These are phyloP conservation scores for Trametes maxima DNA, from an alignment of 768 basidiomycete genomes.

Conservation along the genomic window DNA sequence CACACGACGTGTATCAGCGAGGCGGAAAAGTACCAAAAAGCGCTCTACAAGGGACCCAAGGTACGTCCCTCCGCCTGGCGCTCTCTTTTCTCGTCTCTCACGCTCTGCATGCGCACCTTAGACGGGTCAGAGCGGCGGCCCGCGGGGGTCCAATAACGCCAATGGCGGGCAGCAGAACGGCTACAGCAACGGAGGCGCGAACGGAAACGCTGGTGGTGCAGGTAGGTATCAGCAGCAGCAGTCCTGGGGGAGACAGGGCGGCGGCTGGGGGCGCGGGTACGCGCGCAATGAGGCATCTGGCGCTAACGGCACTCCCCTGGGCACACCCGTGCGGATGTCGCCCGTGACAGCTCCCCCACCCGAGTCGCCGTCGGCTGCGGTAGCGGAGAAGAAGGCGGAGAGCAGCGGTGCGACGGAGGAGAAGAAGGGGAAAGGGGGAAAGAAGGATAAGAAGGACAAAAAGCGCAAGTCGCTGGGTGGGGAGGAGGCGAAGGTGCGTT, in stretches of 20 bases:
- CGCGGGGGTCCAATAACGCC: constrained; percentile 5
- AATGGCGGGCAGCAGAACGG: constrained; percentile 12
- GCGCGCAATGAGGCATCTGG: constrained; percentile 46
- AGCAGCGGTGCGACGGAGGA: neutral
- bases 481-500: constrained; percentile 23
- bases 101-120: neutral
- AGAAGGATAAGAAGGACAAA: constrained; percentile 33
- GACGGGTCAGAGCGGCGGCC: constrained; percentile 1
- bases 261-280: constrained; percentile 22
- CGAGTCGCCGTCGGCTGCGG: constrained; percentile 15
- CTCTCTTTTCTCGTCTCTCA: constrained; percentile 16
- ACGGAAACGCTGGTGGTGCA: constrained; percentile 2
- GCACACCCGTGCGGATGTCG: constrained; percentile 57
- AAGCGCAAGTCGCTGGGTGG: constrained; percentile 28
- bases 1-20: constrained; percentile 88
- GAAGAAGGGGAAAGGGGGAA: constrained; percentile 24
- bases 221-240: constrained; percentile 33
- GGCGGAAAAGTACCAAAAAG: constrained; percentile 92
- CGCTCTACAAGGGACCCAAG: constrained; percentile 81
- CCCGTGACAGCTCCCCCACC: constrained; percentile 37
- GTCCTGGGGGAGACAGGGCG: constrained; percentile 20
- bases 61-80: constrained; percentile 35
- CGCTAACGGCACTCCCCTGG: constrained; percentile 73
- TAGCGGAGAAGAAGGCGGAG: constrained; percentile 12
- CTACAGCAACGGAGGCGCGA: constrained; percentile 6